Base-by-base conservation (phyloP, 129 eudicot genomes). In the Arctium lappa region DNA sequence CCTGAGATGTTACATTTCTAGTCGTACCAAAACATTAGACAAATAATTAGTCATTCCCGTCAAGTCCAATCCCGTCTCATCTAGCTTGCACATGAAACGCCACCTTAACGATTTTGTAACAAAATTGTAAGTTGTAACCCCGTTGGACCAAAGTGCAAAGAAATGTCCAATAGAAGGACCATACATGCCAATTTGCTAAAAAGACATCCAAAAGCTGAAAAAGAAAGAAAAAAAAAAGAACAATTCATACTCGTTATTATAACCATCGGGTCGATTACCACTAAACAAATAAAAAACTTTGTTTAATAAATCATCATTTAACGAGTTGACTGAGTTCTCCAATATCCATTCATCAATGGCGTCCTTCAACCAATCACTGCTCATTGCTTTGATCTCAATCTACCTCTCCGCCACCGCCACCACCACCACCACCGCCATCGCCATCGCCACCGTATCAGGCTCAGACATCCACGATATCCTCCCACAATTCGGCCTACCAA, bases 391-490 rank as follows among this genome's bases (percentile, higher is more conserved):
- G 33, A 79, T 84, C 76, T n/a, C 87, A 74, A 5, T 84, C 76
- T n/a, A 69, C 66, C 68, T 83, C 77, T 37, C 65, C 73, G 15
- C 48, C 73, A 69, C 62, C 40, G 4, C 72, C 34, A 33, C 27
- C 40, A 13, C 33, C 42, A 6, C 30, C 53, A n/a, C 80, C 66
- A 18, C 76, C 44, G 34, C 72, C 56, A 10, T 0, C 56, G 56
- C 56, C 56, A 10, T 1, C 56, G 15, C 56, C 38, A 50, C 77
- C 33, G 27, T 56, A 29, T 11, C 62, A 16, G 74, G 42, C 42
- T 11, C 85, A 4, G 97, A 91, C 85, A 79, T 94, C 74, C 96
- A 94, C 82, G 98, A 92, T 53, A 85, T 94, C 82, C 92, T 94
- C 79, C 88, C 92, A 10, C 12, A 38, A 53, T 94, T 75, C 91